Base-by-base conservation (phyloP, 805 yeast genomes). In the Yarrowia hollandica region DNA sequence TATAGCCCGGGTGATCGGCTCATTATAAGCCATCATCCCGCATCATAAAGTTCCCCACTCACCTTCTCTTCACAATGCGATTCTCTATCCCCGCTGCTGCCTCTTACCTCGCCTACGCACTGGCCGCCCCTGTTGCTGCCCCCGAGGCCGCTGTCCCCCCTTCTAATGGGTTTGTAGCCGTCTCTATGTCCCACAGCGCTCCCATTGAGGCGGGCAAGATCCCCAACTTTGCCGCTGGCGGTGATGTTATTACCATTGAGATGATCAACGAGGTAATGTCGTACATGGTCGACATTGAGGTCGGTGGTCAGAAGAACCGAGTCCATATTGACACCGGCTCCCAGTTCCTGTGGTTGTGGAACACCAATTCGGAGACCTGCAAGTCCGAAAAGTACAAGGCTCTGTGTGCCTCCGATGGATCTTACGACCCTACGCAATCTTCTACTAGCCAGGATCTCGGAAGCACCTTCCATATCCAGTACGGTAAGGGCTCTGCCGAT, bases 231-330 rank as follows among this genome's bases (percentile, higher is more conserved):
- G 52, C 52, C 6, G 19, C 52, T 10, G 34, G 34, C n/a, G 14
- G 34, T 26, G 33, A 26, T 3, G 14, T 18, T n/a, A 18, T 44
- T 18, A 7, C 52, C 19, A n/a, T 28, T 8, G 19, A 44, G 52
- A 18, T 44, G 35, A 19, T 44, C 22, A 68, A 70, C 64, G 35
- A 59, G 18, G 52, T 44, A 34, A 26, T 55, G 52, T 19, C 62
- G 12, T 67, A 63, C 59, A 48, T 63, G 38, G 67, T 72, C 4
- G 61, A 64, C 35, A 62, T 74, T 19, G 35, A 65, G 23, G 52
- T 86, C 5, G 92, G 92, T 9, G 52, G 52, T 16, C 52, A 44
- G 35, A 44, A 44, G 52, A 14, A 19, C 35, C 28, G 19, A 25
- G 52, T 30, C n/a, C 35, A 14, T 11, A 14, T 44, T 3, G 52